Evolutionary conservation across 2,329 filamentous ascomycete species (phyloP), one percentile per base, ranked within the genome.

Genomic region (Fusarium proliferatum): DNA sequence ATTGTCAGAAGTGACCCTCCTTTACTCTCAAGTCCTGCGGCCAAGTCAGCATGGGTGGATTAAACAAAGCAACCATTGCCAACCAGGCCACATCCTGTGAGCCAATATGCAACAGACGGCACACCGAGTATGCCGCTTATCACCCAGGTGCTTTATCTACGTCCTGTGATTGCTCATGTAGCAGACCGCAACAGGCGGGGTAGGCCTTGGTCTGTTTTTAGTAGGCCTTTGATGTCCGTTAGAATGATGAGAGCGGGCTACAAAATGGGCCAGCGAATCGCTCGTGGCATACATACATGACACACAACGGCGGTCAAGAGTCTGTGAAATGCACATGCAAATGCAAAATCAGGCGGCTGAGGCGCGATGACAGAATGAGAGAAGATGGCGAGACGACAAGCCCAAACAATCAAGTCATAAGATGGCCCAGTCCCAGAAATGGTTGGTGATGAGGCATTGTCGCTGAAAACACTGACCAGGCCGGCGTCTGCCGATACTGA

Each of bases 11-110:
- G 62, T 76, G 67, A 70, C 67, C 71, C 64, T 57, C 56, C 69
- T 60, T 41, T 46, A 49, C 67, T 60, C 64, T 51, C 67, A 69
- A 66, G 59, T 67, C 46, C 63, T 62, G 60, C 62, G 64, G 69
- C 76, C 76, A 77, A 67, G 73, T 76, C 76, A 75, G 68, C 69
- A 57, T 39, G 68, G 76, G 72, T 78, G 75, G 75, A 76, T 75
- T 67, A 70, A 67, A 67, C 56, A 65, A 67, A 64, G 64, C 52
- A 62, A 56, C 49, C 61, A 71, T 76, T 69, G 26, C 76, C 76
- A 78, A 78, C 75, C 72, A 78, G 63, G 57, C 34, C 42, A 59
- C 62, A 41, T 67, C 59, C 52, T 68, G 69, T 71, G 66, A 71
- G 68, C 75, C 61, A 38, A 57, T 64, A 76, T 78, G 76, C 76